phyloP scores from a whole-genome alignment of 2,329 filamentous ascomycete genomes.

The Akanthomyces lecanii region DNA sequence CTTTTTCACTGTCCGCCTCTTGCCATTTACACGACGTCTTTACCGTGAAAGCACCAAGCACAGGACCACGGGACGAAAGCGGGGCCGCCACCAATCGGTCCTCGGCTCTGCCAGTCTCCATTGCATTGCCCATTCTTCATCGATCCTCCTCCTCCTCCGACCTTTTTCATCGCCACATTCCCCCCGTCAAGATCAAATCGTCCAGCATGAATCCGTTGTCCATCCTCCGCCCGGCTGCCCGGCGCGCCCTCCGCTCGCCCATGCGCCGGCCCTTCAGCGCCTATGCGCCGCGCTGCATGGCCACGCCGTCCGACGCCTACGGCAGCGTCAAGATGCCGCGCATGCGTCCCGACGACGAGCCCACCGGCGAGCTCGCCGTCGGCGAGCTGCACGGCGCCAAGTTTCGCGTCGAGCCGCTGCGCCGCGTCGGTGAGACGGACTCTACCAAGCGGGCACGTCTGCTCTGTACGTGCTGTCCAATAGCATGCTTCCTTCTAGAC shows the following conservation, averaged over 20 bases:
- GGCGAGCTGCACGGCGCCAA: constrained; percentile 83
- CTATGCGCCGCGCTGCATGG: constrained; percentile 14
- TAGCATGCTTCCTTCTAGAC: constrained; percentile 21
- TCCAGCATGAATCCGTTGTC: constrained; percentile 13
- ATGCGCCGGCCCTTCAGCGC: constrained; percentile 23
- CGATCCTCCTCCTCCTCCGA: neutral
- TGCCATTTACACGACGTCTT: too few relatives aligned
- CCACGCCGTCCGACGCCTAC: constrained; percentile 20
- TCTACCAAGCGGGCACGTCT: constrained; percentile 86
- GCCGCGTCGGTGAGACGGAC: constrained; percentile 75
- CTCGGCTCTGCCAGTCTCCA: neutral
- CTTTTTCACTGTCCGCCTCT: too few relatives aligned
- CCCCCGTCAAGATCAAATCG: neutral
- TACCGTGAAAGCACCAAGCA: too few relatives aligned
- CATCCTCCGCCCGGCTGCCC: constrained; percentile 22
- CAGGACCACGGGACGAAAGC: neutral
- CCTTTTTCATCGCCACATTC: neutral
- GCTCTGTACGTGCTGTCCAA: constrained; percentile 47
- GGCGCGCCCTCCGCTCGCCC: constrained; percentile 17
- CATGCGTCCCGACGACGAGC: constrained; percentile 17
- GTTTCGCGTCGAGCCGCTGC: constrained; percentile 87
- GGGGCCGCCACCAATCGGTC: constrained; percentile 5
- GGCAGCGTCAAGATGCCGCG: constrained; percentile 26
- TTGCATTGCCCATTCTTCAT: neutral
- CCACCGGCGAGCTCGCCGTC: constrained; percentile 62